Base-by-base conservation (phyloP, 208 protist genomes). In the Trypanosoma vivax region DNA sequence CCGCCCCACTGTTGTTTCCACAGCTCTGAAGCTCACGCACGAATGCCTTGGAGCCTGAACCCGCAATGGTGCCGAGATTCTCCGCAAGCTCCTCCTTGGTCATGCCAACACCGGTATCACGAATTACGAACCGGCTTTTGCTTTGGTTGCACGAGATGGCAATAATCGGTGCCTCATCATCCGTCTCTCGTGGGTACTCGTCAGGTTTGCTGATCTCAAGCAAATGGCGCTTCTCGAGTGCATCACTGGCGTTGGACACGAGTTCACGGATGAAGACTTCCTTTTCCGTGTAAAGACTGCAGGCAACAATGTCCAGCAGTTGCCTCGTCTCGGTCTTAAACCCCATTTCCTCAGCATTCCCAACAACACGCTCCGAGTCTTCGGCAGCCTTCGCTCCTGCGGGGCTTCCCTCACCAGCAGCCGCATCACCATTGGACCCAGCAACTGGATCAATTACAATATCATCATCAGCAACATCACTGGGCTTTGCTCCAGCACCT, bases 251-350 rank as follows among this genome's bases (percentile, higher is more conserved):
- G 70, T 99, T 99, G 11, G 92, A 97, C 19, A 99, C 83, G 31
- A 99, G 74, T 74, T 99, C 97, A 56, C 97, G 91, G 33, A 99
- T 84, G 63, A 99, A 99, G 7, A 99, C 92, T 67, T 98, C 97
- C 69, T 98, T 98, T 48, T 99, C 96, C 3, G 78, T 95, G 85
- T 99, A 99, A 23, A 99, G 76, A 38, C 88, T 97, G 56, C 96
- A 93, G 5, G 96, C 94, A 13, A 99, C 97, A 61, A 99, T 98
- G 53, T 98, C 88, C 3, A 99, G 87, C 16, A 99, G 87, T 79
- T 98, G 96, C 23, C 79, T 75, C n/a, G 97, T 99, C 70, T 99
- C 97, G 10, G 97, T 96, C 80, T 99, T 94, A 76, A 99, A 99
- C 29, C 75, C 78, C 72, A 92, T 83, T 64, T 90, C 83, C 51